A percentile compares a stretch with the other conserved stretches of the same genome.
Conservation (phyloP, 1,284 basidiomycete species). For the Ceratobasidium papillatum region DNA sequence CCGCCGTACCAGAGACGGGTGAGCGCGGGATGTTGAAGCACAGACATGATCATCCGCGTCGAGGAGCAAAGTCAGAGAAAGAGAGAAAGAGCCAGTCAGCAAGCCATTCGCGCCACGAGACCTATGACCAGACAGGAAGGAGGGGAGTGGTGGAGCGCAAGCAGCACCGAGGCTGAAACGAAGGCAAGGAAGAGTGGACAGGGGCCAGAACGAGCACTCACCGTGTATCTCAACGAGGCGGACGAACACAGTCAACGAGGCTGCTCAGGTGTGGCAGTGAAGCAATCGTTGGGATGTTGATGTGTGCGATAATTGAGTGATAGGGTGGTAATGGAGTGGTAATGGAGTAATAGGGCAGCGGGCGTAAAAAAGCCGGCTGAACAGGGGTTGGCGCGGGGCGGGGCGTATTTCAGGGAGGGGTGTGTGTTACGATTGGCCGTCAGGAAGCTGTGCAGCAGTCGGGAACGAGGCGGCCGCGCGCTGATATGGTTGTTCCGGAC, state of each 20-base stretch:
- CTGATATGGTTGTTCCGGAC: neutral
- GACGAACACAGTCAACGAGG: slow-evolving; percentile 14
- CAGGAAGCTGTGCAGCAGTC: neutral
- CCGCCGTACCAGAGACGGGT: slow-evolving; percentile 6
- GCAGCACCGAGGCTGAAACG: neutral
- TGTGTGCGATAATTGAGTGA: neutral
- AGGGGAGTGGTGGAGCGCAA: neutral
- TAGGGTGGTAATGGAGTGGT: slow-evolving; percentile 18
- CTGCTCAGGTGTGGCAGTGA: slow-evolving; percentile 13
- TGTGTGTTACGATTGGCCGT: neutral
- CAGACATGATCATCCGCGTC: slow-evolving; percentile 13
- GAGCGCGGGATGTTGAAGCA: slow-evolving; percentile 25
- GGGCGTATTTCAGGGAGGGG: slow-evolving; percentile 24
- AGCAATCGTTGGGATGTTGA: neutral
- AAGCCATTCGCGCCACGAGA: slow-evolving; percentile 11
- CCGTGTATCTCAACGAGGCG: slow-evolving; percentile 28
- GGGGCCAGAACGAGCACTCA: slow-evolving; percentile 16
- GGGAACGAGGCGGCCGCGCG: slow-evolving; percentile 19
- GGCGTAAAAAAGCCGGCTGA: slow-evolving; percentile 14
- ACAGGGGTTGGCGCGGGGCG: slow-evolving; percentile 19
- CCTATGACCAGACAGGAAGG: neutral
- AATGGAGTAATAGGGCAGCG: slow-evolving; percentile 22
- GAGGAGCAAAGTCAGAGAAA: neutral
- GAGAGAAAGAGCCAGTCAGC: neutral
- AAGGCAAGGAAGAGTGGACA: neutral